Evolutionary conservation across 495 filamentous ascomycete species (phyloP), one percentile per base, ranked within the genome.

Genomic region (Neurospora cerealis): DNA sequence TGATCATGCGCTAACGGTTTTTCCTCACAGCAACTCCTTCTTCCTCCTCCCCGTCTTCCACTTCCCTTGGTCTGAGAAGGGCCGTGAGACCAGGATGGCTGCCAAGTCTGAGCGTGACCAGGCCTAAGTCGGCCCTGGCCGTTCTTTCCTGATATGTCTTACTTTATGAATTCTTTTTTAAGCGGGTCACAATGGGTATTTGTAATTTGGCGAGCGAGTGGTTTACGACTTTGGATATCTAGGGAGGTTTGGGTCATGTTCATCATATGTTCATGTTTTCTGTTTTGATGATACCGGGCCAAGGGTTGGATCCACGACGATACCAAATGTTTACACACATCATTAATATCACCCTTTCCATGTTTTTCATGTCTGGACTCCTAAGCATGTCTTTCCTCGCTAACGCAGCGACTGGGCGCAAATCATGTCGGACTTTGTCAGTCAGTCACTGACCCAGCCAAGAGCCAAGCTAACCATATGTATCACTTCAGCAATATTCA

Each of bases 1-100:
- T 34, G 48, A 70, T 42, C 28, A 74, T 69, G 72, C 72, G 71
- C 72, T 78, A 72, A 73, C 72, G 54, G 39, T 36, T 42, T 42
- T 70, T n/a, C 69, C 24, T 66, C 15, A 48, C 72, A 89, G 87
- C 82, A 90, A 89, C 88, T 95, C 93, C 83, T 98, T 98, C 93
- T 97, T 99, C 89, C 87, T 96, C 80, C 87, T 97, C 77, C 95
- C 94, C 71, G 96, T 98, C 77, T 89, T 90, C 75, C 96, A 98
- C 89, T 97, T 99, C 89, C 96, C 95, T 46, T 98, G 96, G 96
- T 95, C 92, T 41, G 92, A 93, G 78, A 95, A 93, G 85, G 94
- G 91, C 60, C 91, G 91, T 75, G 84, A 89, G 83, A 77, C 75
- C 72, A 86, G 91, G 66, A 48, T 78, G 72, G 77, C 74, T 71